Evolutionary conservation across 257 asterid species (phyloP).

Genomic region (Cinchona pubescens): DNA sequence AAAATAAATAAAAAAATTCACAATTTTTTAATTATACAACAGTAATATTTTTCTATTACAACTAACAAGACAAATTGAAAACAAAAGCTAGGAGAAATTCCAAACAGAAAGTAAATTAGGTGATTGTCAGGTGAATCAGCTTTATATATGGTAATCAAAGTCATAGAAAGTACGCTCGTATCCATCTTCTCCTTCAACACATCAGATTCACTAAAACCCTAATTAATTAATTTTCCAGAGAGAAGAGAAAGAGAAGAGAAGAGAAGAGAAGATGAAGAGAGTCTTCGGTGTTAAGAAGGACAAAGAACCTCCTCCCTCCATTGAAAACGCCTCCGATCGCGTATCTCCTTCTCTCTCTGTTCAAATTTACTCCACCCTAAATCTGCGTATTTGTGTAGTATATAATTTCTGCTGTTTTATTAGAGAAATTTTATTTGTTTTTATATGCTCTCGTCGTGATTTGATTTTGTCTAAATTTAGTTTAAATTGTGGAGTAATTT

Average conservation of each 20-base stretch:
- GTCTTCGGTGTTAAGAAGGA: conserved; percentile 88
- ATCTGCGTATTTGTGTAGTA: background rate
- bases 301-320: conserved; percentile 88
- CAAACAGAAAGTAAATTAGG: no score
- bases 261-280: conserved; percentile 57
- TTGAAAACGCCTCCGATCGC: conserved; percentile 84
- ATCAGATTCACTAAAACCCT: background rate
- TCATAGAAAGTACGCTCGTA: no score
- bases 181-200: background rate
- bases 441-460: background rate
- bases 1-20: no score
- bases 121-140: no score
- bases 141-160: no score
- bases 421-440: background rate
- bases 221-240: background rate
- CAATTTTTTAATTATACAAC: no score
- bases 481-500: background rate
- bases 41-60: no score
- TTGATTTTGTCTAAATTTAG: background rate
- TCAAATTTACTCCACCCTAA: background rate
- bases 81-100: no score
- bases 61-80: no score
- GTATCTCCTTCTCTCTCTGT: conserved; percentile 29
- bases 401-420: background rate
- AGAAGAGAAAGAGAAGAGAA: no score